These are phyloP conservation scores for Scutellaria barbata DNA, from an alignment of 257 asterid genomes.

Conservation along the genomic window DNA sequence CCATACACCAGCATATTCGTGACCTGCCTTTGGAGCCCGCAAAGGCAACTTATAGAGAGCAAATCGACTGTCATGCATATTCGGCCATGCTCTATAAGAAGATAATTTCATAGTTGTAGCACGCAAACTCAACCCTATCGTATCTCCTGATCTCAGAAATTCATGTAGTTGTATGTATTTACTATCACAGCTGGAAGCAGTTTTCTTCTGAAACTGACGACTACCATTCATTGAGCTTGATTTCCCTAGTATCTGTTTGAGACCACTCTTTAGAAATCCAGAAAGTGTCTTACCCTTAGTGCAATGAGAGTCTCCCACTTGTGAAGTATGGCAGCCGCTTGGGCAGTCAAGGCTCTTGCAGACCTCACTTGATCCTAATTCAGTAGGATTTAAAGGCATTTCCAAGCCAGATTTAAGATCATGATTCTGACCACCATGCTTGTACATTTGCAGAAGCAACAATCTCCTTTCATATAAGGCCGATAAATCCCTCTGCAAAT, in stretches of 20 bases:
- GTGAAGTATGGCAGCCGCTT: constrained; percentile 43
- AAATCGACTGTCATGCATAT: constrained; percentile 80
- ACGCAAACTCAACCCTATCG: constrained; percentile 64
- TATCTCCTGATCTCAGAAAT: constrained; percentile 68
- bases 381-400: constrained; percentile 51
- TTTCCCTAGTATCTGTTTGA: constrained; percentile 72
- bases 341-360: constrained; percentile 55
- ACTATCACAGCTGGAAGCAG: constrained; percentile 47
- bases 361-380: constrained; percentile 57
- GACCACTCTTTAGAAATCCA: constrained; percentile 63
- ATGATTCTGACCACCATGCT: constrained; percentile 45
- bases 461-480: constrained; percentile 64
- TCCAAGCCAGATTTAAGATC: constrained; percentile 49
- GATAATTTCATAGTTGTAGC: constrained; percentile 72
- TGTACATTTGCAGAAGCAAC: constrained; percentile 67
- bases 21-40: constrained; percentile 52
- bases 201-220: constrained; percentile 49
- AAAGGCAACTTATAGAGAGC: constrained; percentile 84
- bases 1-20: constrained; percentile 81
- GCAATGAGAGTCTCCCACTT: constrained; percentile 45
- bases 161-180: constrained; percentile 73
- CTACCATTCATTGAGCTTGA: constrained; percentile 56
- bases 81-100: constrained; percentile 86
- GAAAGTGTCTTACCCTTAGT: constrained; percentile 61
- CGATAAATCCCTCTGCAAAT: constrained; percentile 50